phyloP scores from a whole-genome alignment of 176 grass and related monocot genomes.

The Urochloa ruziziensis region DNA sequence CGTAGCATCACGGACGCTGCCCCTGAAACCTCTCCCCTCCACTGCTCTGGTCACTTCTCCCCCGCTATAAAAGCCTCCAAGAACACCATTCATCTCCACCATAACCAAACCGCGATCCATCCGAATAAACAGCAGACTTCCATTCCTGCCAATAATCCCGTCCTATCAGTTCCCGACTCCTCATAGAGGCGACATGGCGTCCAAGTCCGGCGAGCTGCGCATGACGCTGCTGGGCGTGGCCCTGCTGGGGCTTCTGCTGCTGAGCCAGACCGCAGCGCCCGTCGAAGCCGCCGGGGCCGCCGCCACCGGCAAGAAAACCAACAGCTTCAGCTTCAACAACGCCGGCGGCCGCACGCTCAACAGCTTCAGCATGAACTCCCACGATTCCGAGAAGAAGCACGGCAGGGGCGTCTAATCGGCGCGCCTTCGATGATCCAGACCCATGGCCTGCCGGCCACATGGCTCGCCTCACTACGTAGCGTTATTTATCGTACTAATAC shows the following conservation, averaged over 20 bases:
- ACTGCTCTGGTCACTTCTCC: not conserved
- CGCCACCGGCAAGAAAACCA: not conserved
- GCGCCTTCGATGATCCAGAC: not conserved
- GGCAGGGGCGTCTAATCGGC: conserved; percentile 2
- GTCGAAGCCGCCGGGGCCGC: not conserved
- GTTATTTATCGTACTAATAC: not conserved
- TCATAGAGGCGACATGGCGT: conserved; percentile 21
- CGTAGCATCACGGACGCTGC: not conserved
- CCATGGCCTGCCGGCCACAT: too few species aligned
- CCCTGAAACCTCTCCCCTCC: conserved; percentile 37
- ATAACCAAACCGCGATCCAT: conserved; percentile 5
- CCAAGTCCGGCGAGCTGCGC: conserved; percentile 46
- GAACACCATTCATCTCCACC: conserved; percentile 6
- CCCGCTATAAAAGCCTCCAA: conserved; percentile 33
- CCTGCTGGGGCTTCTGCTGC: conserved; percentile 37
- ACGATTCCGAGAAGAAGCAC: fast-evolving
- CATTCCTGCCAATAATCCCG: not conserved
- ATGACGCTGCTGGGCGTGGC: conserved; percentile 39
- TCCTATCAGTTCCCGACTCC: not conserved
- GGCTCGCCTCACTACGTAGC: not conserved
- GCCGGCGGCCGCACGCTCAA: not conserved
- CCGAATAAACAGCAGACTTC: conserved; percentile 6
- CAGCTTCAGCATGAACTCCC: conserved; percentile 49
- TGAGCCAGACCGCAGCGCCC: conserved; percentile 32
- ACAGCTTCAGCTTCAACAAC: conserved; percentile 44